phyloP scores from a whole-genome alignment of 1,284 basidiomycete genomes.

The Apiotrichum laibachii region DNA sequence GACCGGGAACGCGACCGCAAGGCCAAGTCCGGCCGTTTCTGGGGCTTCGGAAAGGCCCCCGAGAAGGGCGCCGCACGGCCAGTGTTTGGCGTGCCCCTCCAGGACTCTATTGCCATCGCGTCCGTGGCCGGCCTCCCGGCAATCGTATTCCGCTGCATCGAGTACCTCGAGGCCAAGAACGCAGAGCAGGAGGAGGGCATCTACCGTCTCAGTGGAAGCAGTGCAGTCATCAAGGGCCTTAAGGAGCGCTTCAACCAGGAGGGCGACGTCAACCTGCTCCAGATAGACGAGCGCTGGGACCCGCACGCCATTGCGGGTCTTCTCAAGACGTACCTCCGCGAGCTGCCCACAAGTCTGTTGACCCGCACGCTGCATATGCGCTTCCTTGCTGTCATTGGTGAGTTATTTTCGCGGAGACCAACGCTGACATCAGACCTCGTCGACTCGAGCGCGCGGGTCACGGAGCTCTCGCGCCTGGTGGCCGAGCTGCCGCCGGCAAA shows the following conservation, averaged over 20 bases:
- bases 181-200: conserved; percentile 97
- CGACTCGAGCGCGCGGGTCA: conserved; percentile 80
- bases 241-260: conserved; percentile 93
- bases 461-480: conserved; percentile 80
- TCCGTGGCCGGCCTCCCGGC: conserved; percentile 87
- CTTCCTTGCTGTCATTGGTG: conserved; percentile 88
- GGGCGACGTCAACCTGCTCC: conserved; percentile 83
- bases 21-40: conserved; percentile 82
- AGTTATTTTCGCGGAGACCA: conserved; percentile 38
- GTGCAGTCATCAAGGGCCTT: conserved; percentile 87
- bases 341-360: conserved; percentile 82
- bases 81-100: conserved; percentile 85
- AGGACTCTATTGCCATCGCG: conserved; percentile 83
- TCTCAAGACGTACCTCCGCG: conserved; percentile 84
- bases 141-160: conserved; percentile 89
- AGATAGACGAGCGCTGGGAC: conserved; percentile 86
- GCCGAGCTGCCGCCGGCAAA: conserved; percentile 84
- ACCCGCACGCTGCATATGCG: conserved; percentile 84
- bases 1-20: conserved; percentile 71
- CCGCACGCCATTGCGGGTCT: conserved; percentile 91
- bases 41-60: conserved; percentile 63
- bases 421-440: conserved; percentile 65
- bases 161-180: conserved; percentile 82
- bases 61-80: conserved; percentile 59
- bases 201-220: conserved; percentile 88